These are phyloP conservation scores for Apostasia shenzhenica DNA, from an alignment of 106 monocot genomes.

Conservation along the genomic window DNA sequence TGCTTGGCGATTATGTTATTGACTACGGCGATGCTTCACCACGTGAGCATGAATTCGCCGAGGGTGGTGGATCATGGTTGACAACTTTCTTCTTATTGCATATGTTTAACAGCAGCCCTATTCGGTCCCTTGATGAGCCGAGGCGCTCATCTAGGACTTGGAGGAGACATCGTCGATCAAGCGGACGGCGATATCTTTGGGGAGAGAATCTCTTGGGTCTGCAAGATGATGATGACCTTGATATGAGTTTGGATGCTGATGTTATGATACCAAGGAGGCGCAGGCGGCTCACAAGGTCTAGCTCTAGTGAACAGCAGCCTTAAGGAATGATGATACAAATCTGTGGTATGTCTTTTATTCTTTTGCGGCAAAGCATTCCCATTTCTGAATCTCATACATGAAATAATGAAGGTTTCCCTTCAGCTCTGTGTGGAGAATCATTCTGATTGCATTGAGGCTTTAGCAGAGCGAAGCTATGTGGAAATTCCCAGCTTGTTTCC, in stretches of 20 bases:
- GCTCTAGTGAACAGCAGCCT: conserved; percentile 17
- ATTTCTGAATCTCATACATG: no score
- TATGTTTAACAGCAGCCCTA: conserved; percentile 39
- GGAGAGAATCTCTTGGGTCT: conserved; percentile 66
- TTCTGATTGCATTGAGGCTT: no score
- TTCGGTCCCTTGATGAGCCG: conserved; percentile 26
- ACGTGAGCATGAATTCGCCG: conserved; percentile 27
- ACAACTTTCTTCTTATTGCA: conserved; percentile 69
- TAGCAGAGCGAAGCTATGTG: no score
- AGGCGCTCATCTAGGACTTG: conserved; percentile 31
- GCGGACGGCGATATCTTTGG: conserved; percentile 49
- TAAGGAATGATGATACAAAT: background rate
- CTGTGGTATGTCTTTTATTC: background rate
- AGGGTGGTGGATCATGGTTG: conserved; percentile 45
- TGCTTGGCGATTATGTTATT: conserved; percentile 77
- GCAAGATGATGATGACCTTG: conserved; percentile 34
- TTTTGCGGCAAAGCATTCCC: no score
- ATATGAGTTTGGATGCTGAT: conserved; percentile 22
- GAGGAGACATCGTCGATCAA: conserved; percentile 32
- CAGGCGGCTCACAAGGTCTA: conserved; percentile 31
- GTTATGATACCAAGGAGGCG: conserved; percentile 35
- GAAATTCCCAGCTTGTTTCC: no score
- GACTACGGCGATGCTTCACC: conserved; percentile 28
- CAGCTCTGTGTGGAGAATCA: no score
- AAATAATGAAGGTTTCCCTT: no score